Percentiles rank a stretch among this genome's conserved stretches.
These are phyloP conservation scores for Dysphania ambrosioides DNA, from an alignment of 148 eudicot species.

Conservation along the genomic window DNA sequence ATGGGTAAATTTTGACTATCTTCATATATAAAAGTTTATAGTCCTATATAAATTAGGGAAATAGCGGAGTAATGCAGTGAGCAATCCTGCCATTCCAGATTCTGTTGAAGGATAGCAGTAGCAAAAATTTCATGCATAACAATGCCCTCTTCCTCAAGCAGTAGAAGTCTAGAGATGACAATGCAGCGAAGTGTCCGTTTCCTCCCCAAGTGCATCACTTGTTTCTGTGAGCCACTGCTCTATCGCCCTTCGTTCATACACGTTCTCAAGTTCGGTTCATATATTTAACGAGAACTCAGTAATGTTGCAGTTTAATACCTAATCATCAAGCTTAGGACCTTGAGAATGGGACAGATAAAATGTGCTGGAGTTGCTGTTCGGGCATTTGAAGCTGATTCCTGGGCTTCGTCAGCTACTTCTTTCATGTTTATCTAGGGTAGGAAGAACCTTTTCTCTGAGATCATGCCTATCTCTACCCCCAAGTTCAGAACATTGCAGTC, in stretches of 20 bases:
- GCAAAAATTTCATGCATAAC: neutral
- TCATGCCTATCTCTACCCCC: conserved; percentile 83
- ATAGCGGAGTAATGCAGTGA: too few species aligned
- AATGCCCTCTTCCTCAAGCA: neutral
- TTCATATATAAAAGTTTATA: too few species aligned
- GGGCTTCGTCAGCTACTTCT: conserved; percentile 56
- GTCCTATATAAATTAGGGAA: too few species aligned
- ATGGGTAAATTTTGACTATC: too few species aligned
- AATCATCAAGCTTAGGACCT: conserved; percentile 33
- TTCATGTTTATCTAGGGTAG: conserved; percentile 67
- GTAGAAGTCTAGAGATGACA: too few species aligned
- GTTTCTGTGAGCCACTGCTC: conserved; percentile 57
- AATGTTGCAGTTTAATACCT: neutral
- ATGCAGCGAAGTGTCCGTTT: too few species aligned
- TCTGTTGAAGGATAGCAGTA: neutral
- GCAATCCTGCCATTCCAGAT: neutral
- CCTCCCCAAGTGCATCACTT: too few species aligned
- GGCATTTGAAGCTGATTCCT: conserved; percentile 31
- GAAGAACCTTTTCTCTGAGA: conserved; percentile 58
- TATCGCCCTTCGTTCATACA: conserved; percentile 67
- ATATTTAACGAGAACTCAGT: neutral
- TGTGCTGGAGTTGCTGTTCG: conserved; percentile 47
- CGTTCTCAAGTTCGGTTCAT: too few species aligned
- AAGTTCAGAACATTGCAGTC: conserved; percentile 73
- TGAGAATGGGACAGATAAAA: conserved; percentile 74